Conservation (phyloP, 108 stramenopile species). For the Nitzschia sp. region DNA sequence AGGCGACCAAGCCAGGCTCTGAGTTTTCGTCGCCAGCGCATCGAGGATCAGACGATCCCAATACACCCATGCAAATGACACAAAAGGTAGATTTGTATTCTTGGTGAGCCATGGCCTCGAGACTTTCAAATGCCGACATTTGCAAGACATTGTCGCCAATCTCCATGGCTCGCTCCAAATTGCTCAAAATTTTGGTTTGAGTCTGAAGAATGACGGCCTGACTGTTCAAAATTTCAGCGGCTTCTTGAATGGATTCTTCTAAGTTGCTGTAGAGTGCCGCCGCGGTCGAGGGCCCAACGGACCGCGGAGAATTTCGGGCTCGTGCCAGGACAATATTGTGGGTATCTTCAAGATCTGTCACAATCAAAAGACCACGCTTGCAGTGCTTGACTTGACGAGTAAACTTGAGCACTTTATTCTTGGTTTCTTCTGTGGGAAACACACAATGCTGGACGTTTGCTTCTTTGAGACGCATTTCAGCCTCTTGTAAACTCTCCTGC, state of each 20-base stretch:
- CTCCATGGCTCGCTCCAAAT: not conserved
- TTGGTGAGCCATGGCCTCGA: not conserved
- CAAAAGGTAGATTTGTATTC: not conserved
- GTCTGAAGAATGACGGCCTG: not conserved
- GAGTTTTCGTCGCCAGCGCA: not conserved
- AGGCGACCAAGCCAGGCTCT: constrained; percentile 17
- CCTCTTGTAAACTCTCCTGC: not conserved
- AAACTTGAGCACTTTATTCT: not conserved
- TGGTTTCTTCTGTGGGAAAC: not conserved
- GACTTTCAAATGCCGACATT: not conserved
- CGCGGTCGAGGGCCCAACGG: not conserved
- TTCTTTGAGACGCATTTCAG: not conserved
- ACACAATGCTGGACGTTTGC: not conserved
- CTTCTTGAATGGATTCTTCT: not conserved
- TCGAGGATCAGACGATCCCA: not conserved
- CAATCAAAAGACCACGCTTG: not conserved
- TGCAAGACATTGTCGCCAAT: not conserved
- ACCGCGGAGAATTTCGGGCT: not conserved
- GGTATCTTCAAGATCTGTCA: not conserved
- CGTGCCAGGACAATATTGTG: not conserved
- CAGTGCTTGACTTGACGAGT: not conserved
- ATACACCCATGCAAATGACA: not conserved
- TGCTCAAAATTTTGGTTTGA: not conserved
- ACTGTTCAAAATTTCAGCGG: not conserved
- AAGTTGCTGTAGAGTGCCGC: not conserved